Evolutionary conservation across 768 basidiomycete genomes (phyloP).

Genomic region (Lactarius indigo): DNA sequence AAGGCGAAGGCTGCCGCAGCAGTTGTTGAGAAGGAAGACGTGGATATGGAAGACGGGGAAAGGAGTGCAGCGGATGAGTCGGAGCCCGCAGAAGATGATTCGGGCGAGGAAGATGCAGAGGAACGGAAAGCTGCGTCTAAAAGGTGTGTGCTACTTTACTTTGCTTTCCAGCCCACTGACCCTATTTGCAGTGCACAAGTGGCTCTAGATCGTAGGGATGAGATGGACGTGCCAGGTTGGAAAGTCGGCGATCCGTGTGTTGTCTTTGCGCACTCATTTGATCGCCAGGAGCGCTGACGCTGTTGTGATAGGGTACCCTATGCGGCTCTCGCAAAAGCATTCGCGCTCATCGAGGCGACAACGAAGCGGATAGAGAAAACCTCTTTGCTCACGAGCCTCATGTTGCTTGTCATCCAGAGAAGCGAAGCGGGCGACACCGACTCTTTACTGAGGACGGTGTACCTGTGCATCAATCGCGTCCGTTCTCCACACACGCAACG

Average conservation of each 20-base stretch:
- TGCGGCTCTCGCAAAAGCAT: slow-evolving; percentile 84
- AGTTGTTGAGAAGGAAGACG: slow-evolving; percentile 17
- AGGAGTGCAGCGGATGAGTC: slow-evolving; percentile 29
- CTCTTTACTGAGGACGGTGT: slow-evolving; percentile 83
- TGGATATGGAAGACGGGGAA: slow-evolving; percentile 20
- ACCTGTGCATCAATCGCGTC: slow-evolving; percentile 95
- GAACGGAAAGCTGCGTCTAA: slow-evolving; percentile 58
- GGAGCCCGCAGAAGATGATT: slow-evolving; percentile 32
- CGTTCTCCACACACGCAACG: slow-evolving; percentile 27
- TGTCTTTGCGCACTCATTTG: slow-evolving; percentile 32
- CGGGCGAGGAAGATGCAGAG: slow-evolving; percentile 40
- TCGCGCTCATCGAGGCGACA: slow-evolving; percentile 86
- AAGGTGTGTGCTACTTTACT: slow-evolving; percentile 43
- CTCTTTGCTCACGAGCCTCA: slow-evolving; percentile 80
- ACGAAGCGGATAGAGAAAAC: slow-evolving; percentile 95
- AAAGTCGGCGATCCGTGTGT: slow-evolving; percentile 79
- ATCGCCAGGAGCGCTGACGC: slow-evolving; percentile 1
- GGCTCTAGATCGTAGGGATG: slow-evolving; percentile 52
- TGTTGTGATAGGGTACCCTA: slow-evolving; percentile 74
- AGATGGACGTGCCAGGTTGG: slow-evolving; percentile 83
- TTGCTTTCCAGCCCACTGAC: not conserved
- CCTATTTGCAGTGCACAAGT: slow-evolving; percentile 59
- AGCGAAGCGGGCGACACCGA: slow-evolving; percentile 71
- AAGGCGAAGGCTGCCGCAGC: slow-evolving; percentile 15
- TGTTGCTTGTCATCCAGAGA: slow-evolving; percentile 85